Conservation (phyloP, 345 rosid species). For the Gossypium thurberi region DNA sequence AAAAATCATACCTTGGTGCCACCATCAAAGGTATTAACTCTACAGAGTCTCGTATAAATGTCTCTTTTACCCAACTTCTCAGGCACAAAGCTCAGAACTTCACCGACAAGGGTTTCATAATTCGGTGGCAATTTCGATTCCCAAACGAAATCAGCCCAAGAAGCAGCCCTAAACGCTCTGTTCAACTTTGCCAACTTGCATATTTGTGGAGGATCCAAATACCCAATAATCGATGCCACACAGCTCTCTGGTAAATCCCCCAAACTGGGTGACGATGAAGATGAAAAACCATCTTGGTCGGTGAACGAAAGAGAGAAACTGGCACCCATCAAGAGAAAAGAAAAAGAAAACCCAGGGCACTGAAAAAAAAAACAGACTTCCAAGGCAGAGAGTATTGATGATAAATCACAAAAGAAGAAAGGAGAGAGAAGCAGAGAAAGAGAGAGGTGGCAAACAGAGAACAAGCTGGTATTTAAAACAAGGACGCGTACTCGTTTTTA, state of each 20-base stretch:
- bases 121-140: constrained; percentile 79
- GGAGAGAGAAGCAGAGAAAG: background rate
- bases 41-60: constrained; percentile 55
- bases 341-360: background rate
- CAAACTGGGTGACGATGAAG: constrained; percentile 32
- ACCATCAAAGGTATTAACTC: constrained; percentile 51
- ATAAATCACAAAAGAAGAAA: background rate
- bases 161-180: constrained; percentile 79
- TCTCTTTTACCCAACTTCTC: constrained; percentile 55
- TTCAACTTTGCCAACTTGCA: constrained; percentile 65
- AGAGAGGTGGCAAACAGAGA: background rate
- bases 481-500: constrained; percentile 15
- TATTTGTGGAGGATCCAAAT: constrained; percentile 79
- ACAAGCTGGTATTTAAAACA: background rate
- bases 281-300: constrained; percentile 19
- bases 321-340: constrained; percentile 50
- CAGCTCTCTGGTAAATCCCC: constrained; percentile 84
- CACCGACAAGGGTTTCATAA: constrained; percentile 44
- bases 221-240: constrained; percentile 54
- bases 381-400: background rate
- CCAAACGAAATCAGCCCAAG: constrained; percentile 96
- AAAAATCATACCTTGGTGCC: constrained; percentile 60
- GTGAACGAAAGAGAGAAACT: constrained; percentile 35
- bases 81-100: constrained; percentile 39
- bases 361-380: background rate